Evolutionary conservation across 2,329 filamentous ascomycete species (phyloP).

Genomic region (Dothideomycetes sp.): DNA sequence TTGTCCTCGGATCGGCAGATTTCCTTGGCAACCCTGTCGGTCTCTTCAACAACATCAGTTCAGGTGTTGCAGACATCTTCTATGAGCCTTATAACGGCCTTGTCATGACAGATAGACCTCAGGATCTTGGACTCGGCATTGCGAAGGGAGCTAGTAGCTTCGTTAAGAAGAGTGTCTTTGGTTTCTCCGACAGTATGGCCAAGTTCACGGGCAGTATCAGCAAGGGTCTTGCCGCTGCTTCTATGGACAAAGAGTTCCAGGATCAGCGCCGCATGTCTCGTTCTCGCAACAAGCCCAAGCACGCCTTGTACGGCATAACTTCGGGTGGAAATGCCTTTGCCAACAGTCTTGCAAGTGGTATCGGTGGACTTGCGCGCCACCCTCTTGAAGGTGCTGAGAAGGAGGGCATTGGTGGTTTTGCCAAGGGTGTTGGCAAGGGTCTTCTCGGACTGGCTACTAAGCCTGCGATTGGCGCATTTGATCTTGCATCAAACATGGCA

Average conservation of each 20-base stretch:
- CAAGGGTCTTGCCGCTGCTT: conserved; percentile 89
- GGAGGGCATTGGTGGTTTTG: conserved; percentile 85
- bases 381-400: conserved; percentile 93
- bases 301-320: conserved; percentile 91
- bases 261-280: conserved; percentile 89
- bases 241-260: conserved; percentile 97
- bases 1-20: conserved; percentile 92
- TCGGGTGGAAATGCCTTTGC: conserved; percentile 92
- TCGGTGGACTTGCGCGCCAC: conserved; percentile 85
- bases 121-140: conserved; percentile 89
- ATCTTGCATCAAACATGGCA: conserved; percentile 91
- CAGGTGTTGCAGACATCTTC: conserved; percentile 94
- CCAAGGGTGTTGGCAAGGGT: conserved; percentile 96
- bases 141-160: conserved; percentile 95
- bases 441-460: conserved; percentile 92
- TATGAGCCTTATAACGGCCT: conserved; percentile 98
- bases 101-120: conserved; percentile 89
- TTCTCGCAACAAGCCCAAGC: conserved; percentile 88
- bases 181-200: conserved; percentile 91
- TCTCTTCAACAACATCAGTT: conserved; percentile 95
- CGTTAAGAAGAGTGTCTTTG: conserved; percentile 97
- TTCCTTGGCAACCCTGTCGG: conserved; percentile 97
- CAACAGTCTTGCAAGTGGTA: conserved; percentile 82
- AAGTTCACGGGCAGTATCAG: conserved; percentile 96
- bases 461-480: conserved; percentile 90